phyloP scores from a whole-genome alignment of 805 yeast species.

The Hanseniaspora guilliermondii region DNA sequence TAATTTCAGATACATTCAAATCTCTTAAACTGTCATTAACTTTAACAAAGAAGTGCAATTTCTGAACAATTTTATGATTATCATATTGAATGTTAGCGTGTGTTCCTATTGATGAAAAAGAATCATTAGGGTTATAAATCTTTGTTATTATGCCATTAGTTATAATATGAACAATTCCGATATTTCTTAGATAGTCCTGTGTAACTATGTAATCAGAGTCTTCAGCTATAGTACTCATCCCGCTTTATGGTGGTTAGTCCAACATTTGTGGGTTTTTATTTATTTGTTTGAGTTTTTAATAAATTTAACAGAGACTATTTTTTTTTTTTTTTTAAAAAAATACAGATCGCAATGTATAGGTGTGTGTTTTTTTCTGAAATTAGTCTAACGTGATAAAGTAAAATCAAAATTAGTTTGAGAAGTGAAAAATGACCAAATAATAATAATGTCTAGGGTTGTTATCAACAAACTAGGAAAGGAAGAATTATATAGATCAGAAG shows the following conservation, averaged over 20 bases:
- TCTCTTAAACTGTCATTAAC: not conserved
- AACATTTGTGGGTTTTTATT: too few species aligned
- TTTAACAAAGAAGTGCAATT: not conserved
- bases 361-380: too few species aligned
- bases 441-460: conserved; percentile 18
- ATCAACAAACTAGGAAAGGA: conserved; percentile 18
- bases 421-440: not conserved
- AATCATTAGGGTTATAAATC: not conserved
- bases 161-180: not conserved
- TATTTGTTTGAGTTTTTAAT: too few species aligned
- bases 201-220: not conserved
- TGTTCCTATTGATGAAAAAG: not conserved
- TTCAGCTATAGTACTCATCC: too few species aligned
- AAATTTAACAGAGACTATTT: too few species aligned
- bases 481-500: conserved; percentile 20
- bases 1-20: not conserved
- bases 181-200: not conserved
- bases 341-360: too few species aligned
- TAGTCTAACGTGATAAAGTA: too few species aligned
- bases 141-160: not conserved
- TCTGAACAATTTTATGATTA: not conserved
- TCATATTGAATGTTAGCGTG: not conserved
- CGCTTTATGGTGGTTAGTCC: too few species aligned
- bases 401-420: not conserved
- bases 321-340: too few species aligned